Conservation (phyloP, 2,329 filamentous ascomycete genomes). For the Hymenoscyphus repandus region DNA sequence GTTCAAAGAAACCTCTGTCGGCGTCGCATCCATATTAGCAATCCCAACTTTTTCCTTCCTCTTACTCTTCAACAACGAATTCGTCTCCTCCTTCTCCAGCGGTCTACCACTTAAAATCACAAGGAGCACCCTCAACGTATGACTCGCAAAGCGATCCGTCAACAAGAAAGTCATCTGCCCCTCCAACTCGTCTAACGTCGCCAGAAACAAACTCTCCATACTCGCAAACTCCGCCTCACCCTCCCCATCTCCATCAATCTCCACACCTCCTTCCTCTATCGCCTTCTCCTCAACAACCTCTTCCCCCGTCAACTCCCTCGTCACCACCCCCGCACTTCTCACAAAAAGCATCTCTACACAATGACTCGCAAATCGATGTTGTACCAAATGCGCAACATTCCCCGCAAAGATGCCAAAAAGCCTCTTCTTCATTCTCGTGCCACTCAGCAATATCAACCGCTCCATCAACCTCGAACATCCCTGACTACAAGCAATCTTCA, state of each 20-base stretch:
- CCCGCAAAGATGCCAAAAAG: constrained; percentile 81
- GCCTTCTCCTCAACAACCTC: constrained; percentile 27
- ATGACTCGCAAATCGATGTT: constrained; percentile 95
- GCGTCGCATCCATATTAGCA: constrained; percentile 44
- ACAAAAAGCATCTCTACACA: constrained; percentile 93
- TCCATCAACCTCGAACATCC: constrained; percentile 93
- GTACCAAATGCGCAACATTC: constrained; percentile 84
- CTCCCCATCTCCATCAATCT: constrained; percentile 43
- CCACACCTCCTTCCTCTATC: constrained; percentile 39
- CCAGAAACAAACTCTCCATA: constrained; percentile 71
- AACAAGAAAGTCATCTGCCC: constrained; percentile 76
- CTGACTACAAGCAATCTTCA: constrained; percentile 94
- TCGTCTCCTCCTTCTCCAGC: constrained; percentile 62
- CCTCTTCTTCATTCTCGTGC: constrained; percentile 72
- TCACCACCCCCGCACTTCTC: constrained; percentile 72
- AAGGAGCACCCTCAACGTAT: constrained; percentile 80
- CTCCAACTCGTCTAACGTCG: constrained; percentile 82
- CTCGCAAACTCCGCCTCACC: constrained; percentile 47
- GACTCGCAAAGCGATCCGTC: constrained; percentile 85
- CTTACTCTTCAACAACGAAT: constrained; percentile 80
- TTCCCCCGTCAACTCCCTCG: constrained; percentile 58
- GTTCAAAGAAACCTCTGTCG: constrained; percentile 42
- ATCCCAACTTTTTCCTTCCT: constrained; percentile 81
- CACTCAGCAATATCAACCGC: constrained; percentile 77
- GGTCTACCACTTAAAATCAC: constrained; percentile 81